phyloP scores from a whole-genome alignment of 257 asterid genomes.

The Solanum pinnatisectum region DNA sequence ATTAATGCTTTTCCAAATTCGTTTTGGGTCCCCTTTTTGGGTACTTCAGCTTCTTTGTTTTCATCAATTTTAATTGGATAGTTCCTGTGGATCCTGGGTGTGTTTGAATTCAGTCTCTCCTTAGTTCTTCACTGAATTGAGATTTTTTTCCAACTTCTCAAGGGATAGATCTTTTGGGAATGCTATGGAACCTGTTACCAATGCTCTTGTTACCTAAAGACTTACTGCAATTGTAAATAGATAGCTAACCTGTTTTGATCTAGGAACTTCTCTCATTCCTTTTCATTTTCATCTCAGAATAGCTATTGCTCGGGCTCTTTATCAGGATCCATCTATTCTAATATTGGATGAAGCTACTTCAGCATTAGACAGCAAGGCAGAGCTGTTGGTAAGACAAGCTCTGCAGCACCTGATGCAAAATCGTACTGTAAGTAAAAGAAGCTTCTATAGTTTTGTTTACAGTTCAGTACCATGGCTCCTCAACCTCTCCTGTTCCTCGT shows the following conservation, averaged over 20 bases:
- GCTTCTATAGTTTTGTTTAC: background rate
- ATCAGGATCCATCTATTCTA: conserved; percentile 87
- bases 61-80: background rate
- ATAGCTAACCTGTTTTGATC: background rate
- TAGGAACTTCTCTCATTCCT: background rate
- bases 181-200: background rate
- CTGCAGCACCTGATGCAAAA: conserved; percentile 67
- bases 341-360: conserved; percentile 96
- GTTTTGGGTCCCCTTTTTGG: background rate
- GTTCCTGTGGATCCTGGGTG: background rate
- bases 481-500: background rate
- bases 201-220: background rate
- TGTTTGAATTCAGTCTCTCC: conserved; percentile 3
- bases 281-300: conserved; percentile 34
- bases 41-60: background rate
- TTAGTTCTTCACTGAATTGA: conserved; percentile 2
- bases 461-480: background rate
- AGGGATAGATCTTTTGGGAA: background rate
- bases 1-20: background rate
- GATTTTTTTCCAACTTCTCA: conserved; percentile 2
- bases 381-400: conserved; percentile 77
- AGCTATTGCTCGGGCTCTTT: conserved; percentile 85
- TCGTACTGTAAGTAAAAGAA: conserved; percentile 56
- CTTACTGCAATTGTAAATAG: background rate
- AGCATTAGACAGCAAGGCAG: conserved; percentile 83